Percentiles rank a stretch among this genome's conserved stretches.
phyloP scores from a whole-genome alignment of 768 basidiomycete species.

The Scleroderma citrinum region DNA sequence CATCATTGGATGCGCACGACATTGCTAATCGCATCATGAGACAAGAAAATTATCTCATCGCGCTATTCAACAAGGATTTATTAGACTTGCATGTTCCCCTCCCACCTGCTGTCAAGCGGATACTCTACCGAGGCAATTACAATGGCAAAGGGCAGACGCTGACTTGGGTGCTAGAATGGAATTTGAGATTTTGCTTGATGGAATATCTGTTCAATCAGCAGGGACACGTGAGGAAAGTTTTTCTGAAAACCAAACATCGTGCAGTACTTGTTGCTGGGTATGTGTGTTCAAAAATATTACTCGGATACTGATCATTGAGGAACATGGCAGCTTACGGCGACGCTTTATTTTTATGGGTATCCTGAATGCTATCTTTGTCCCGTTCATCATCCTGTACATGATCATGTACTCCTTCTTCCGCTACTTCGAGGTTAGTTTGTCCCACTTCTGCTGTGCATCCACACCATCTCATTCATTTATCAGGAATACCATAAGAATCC shows the following conservation, averaged over 20 bases:
- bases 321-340: constrained; percentile 54
- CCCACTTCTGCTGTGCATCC: not conserved
- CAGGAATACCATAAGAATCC: constrained; percentile 99
- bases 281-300: constrained; percentile 17
- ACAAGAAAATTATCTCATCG: constrained; percentile 97
- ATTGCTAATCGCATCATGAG: constrained; percentile 97
- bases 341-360: constrained; percentile 97
- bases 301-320: not conserved
- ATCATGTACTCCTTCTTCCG: constrained; percentile 99
- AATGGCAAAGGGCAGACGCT: constrained; percentile 72
- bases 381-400: constrained; percentile 94
- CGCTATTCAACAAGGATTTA: constrained; percentile 94
- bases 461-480: not conserved
- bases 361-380: constrained; percentile 90
- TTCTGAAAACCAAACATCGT: constrained; percentile 81
- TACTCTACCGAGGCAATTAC: constrained; percentile 38
- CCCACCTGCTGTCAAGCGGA: constrained; percentile 50
- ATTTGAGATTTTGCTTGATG: constrained; percentile 91
- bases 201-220: constrained; percentile 90
- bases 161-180: constrained; percentile 95
- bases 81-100: constrained; percentile 83
- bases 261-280: constrained; percentile 78
- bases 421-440: constrained; percentile 83
- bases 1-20: constrained; percentile 95
- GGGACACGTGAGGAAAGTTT: constrained; percentile 86